Conservation (phyloP, 768 basidiomycete species). For the Mrakia gelida region DNA sequence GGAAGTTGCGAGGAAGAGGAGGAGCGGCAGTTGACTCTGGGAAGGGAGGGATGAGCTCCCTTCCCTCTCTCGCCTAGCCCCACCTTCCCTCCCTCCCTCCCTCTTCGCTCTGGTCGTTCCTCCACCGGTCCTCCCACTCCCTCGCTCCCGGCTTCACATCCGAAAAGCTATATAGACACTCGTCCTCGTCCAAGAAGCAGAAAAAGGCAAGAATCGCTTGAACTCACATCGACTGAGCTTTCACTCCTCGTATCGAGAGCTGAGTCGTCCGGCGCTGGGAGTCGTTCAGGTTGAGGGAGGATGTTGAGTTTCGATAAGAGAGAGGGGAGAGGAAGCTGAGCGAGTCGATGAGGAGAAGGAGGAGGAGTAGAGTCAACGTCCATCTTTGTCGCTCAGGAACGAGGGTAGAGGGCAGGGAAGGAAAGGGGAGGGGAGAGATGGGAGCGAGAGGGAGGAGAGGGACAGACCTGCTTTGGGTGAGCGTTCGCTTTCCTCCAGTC, state of each 20-base stretch:
- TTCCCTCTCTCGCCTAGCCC: not conserved
- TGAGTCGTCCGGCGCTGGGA: constrained; percentile 19
- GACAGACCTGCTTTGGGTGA: constrained; percentile 1
- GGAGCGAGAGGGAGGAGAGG: not conserved
- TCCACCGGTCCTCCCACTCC: not conserved
- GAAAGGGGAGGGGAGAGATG: not conserved
- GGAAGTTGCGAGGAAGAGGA: too few species aligned
- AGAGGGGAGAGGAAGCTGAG: constrained; percentile 20
- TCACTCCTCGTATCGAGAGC: constrained; percentile 29
- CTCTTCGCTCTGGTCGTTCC: not conserved
- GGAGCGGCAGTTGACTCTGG: too few species aligned
- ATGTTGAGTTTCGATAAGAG: constrained; percentile 31
- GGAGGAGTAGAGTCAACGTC: too few species aligned
- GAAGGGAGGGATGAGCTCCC: too few species aligned
- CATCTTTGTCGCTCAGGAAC: not conserved
- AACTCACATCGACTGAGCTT: constrained; percentile 25
- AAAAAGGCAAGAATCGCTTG: not conserved
- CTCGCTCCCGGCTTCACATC: not conserved
- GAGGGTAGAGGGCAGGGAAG: not conserved
- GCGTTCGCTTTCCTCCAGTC: constrained; percentile 18
- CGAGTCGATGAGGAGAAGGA: not conserved
- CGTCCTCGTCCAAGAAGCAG: not conserved
- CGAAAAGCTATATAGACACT: not conserved
- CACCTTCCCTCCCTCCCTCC: not conserved
- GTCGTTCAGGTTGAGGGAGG: constrained; percentile 16